Evolutionary conservation across 192 early-diverging fungal genomes (phyloP).

Genomic region (Coemansia sp.): DNA sequence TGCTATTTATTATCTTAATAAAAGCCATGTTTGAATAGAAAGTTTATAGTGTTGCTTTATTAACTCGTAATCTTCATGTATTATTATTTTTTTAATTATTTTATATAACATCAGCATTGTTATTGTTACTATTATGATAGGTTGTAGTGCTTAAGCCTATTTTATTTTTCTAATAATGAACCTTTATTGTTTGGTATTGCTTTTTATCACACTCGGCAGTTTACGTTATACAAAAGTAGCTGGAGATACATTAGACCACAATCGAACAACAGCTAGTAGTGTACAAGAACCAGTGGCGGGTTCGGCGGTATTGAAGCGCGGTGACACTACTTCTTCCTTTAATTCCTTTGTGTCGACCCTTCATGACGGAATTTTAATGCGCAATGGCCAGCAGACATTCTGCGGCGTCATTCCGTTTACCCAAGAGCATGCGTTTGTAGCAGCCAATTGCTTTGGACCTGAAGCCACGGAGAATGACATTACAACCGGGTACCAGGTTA

Average conservation of each 20-base stretch:
- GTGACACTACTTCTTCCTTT: not conserved
- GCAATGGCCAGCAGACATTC: constrained; percentile 2
- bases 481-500: constrained; percentile 6
- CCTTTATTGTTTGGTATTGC: not conserved
- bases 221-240: not conserved
- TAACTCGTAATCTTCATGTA: too few relatives aligned
- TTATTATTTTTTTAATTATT: too few relatives aligned
- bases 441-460: constrained; percentile 11
- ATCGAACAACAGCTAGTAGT: not conserved
- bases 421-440: constrained; percentile 13
- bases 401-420: constrained; percentile 7
- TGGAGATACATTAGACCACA: not conserved
- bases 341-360: not conserved
- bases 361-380: not conserved
- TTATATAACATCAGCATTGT: too few relatives aligned
- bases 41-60: too few relatives aligned
- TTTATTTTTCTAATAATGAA: not conserved
- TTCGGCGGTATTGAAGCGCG: not conserved
- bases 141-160: not conserved
- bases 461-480: not conserved
- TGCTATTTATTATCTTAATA: too few relatives aligned
- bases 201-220: not conserved
- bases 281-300: too few relatives aligned
- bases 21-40: too few relatives aligned
- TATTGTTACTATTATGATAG: too few relatives aligned